Base-by-base conservation (phyloP, 202 grass and related monocot species). In the Digitaria exilis region DNA sequence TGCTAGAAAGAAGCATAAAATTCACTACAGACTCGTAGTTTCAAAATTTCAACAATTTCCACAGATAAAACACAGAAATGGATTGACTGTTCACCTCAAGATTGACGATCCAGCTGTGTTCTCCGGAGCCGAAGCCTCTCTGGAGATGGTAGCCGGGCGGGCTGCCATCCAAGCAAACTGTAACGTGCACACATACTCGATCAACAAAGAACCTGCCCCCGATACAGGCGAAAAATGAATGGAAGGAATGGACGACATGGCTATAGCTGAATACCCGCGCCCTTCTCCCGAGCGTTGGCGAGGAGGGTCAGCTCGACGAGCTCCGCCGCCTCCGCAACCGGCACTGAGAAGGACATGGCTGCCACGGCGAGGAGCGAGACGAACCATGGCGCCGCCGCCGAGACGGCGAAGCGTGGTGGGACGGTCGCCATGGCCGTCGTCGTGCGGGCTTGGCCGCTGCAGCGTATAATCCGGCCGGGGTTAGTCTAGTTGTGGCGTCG, bases 151-250 rank as follows among this genome's bases (percentile, higher is more conserved):
- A 97, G 1, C 30, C 94, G 1, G 91, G 86, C 62, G 91, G 86
- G 70, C 81, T 91, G 29, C 91, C 94, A 84, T 97, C 94, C 81
- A 97, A 91, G 61, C 94, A 93, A 70, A 89, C 94, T 97, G 87
- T 80, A 87, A 39, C 11, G 16, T 15, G 39, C n/a, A 54, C 4
- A 11, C 54, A 12, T 25, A 57, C 54, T 4, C 18, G 15, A 83
- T 62, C 9, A 12, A 82, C 48, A 1, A 63, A 2, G 4, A 29
- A 9, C 21, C 14, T 19, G 5, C 13, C 30, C 14, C n/a, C 39
- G 22, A 24, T 6, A 18, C 4, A 48, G 3, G 9, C 35, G 15
- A 24, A 4, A 17, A 13, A 50, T 2, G 42, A 16, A 59, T 2
- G 54, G n/a, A 57, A 24, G n/a, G 2, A 57, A 57, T n/a, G n/a